These are phyloP conservation scores for Theobroma cacao DNA, from an alignment of 345 rosid genomes.

Conservation along the genomic window DNA sequence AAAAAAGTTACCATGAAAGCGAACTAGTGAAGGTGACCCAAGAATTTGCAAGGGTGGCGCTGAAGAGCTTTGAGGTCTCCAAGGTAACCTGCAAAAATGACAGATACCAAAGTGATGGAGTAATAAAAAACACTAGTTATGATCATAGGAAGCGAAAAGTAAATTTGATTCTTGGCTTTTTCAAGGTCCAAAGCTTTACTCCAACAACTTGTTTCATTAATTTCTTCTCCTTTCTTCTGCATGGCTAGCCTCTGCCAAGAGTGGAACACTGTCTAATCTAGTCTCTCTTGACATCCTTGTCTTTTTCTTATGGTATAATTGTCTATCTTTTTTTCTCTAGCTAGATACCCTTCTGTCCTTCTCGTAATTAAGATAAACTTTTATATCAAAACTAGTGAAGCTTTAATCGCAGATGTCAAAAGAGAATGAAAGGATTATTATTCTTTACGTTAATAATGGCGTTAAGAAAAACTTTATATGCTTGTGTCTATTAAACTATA, in stretches of 20 bases:
- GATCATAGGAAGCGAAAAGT: not conserved
- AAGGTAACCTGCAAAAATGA: constrained; percentile 1
- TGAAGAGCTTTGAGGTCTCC: constrained; percentile 48
- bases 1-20: constrained; percentile 40
- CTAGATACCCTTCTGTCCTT: too few species aligned
- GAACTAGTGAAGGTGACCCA: constrained; percentile 52
- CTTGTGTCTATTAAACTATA: too few species aligned
- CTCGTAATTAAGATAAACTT: too few species aligned
- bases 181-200: not conserved
- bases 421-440: too few species aligned
- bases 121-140: not conserved
- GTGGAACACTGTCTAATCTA: not conserved
- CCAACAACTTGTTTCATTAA: not conserved
- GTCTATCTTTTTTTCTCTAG: too few species aligned
- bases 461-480: too few species aligned
- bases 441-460: too few species aligned
- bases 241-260: not conserved
- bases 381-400: too few species aligned
- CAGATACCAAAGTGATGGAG: constrained; percentile 5
- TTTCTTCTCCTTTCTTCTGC: not conserved
- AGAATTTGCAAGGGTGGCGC: constrained; percentile 56
- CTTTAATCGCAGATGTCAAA: too few species aligned
- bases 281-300: not conserved
- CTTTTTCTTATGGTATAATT: too few species aligned
- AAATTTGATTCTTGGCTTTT: not conserved